Percentiles rank a stretch among this genome's conserved stretches.
Conservation (phyloP, 345 rosid species). For the Atalantia buxifolia region DNA sequence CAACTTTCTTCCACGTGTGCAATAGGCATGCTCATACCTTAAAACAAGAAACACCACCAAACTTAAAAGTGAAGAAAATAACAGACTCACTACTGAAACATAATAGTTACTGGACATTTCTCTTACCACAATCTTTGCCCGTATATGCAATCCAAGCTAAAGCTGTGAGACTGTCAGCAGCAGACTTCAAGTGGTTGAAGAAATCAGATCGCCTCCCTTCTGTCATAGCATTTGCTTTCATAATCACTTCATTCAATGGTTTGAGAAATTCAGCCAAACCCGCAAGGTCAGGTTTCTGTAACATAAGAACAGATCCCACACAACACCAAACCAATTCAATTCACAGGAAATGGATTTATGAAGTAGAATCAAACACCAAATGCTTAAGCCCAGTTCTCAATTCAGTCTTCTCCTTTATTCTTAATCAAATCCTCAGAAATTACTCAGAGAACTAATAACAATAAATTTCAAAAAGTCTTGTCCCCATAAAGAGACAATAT, state of each 20-base stretch:
- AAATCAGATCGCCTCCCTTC: conserved; percentile 83
- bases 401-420: background rate
- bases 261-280: conserved; percentile 78
- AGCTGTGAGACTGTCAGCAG: conserved; percentile 76
- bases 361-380: background rate
- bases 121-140: conserved; percentile 89
- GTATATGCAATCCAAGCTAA: conserved; percentile 94
- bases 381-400: background rate
- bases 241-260: conserved; percentile 77
- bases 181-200: conserved; percentile 86
- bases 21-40: conserved; percentile 98
- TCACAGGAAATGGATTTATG: background rate
- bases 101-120: background rate
- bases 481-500: background rate
- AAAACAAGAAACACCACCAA: conserved; percentile 12
- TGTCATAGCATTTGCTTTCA: conserved; percentile 72
- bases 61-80: conserved; percentile 4
- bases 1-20: conserved; percentile 98
- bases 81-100: background rate
- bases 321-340: background rate
- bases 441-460: background rate
- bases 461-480: background rate
- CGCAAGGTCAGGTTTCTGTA: conserved; percentile 72
- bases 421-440: background rate
- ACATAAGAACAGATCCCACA: conserved; percentile 19